phyloP scores from a whole-genome alignment of 2,329 filamentous ascomycete species.

The Penicillium brasilianum region DNA sequence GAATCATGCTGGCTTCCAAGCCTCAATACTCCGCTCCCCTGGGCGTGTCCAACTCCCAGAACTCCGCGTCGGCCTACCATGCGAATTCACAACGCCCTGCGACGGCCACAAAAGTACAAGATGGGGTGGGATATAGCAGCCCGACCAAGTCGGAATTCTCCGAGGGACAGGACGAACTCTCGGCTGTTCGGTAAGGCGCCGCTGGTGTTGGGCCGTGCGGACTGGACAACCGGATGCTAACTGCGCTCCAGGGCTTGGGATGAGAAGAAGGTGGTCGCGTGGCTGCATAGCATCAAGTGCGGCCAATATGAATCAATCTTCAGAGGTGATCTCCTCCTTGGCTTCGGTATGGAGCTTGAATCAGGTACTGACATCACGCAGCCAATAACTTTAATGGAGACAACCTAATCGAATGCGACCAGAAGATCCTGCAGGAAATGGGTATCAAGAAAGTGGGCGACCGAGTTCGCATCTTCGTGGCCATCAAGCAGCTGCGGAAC shows the following conservation, averaged over 20 bases:
- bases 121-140: conserved; percentile 65
- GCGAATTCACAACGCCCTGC: conserved; percentile 36
- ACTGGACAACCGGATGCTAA: conserved; percentile 26
- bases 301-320: conserved; percentile 92
- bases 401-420: conserved; percentile 95
- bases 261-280: conserved; percentile 88
- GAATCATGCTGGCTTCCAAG: conserved; percentile 51
- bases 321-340: conserved; percentile 56
- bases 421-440: conserved; percentile 95
- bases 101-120: conserved; percentile 36
- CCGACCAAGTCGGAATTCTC: conserved; percentile 94
- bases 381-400: conserved; percentile 97
- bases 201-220: background rate
- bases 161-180: conserved; percentile 72
- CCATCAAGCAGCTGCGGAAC: conserved; percentile 81
- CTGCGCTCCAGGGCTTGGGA: conserved; percentile 69
- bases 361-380: conserved; percentile 36
- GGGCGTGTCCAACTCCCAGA: conserved; percentile 40
- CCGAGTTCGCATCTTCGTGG: conserved; percentile 85
- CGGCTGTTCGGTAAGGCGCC: conserved; percentile 68
- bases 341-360: background rate
- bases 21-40: conserved; percentile 43
- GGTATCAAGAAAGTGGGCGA: conserved; percentile 98
- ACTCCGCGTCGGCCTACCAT: conserved; percentile 41
- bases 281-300: conserved; percentile 88